Base-by-base conservation (phyloP, 192 early-diverging fungal genomes). In the Mortierella claussenii region DNA sequence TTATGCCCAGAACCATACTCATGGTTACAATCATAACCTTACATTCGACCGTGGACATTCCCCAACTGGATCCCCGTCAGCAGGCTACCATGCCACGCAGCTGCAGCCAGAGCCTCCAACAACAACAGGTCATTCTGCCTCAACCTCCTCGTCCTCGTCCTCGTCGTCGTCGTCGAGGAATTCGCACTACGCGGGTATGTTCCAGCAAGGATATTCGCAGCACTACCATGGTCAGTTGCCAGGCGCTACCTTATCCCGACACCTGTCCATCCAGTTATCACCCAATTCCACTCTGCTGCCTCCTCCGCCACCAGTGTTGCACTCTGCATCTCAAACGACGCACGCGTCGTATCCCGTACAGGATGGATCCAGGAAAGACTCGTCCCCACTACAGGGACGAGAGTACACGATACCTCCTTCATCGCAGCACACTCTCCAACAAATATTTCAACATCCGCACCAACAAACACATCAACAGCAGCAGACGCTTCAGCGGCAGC, bases 231-330 rank as follows among this genome's bases (percentile, higher is more conserved):
- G 73, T 6, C 64, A 67, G 8, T 43, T 67, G 3, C 73, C 73
- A 21, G 73, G 73, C 20, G 58, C 64, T 13, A 76, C 73, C 0
- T 49, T 66, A 12, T 67, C 73, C 11, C 57, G 73, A 43, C 73
- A 76, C 20, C 64, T 76, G 15, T 76, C 73, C 20, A 76, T 76
- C 23, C 73, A 76, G 52, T 64, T 76, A 15, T 51, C 73, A 3
- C 73, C 73, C 28, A 67, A 60, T 27, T 11, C 57, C 30, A 62
- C 52, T 1, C 24, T 76, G 18, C 36, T 76, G 21, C 73, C 73
- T 2, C 73, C 73, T 21, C 64, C 73, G 1, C 73, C 63, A 18
- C 73, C 48, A 43, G 73, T 53, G 12, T 21, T 57, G 5, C 64
- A 76, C 26, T 34, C 63, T 24, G 69, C 48, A 33, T 52, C 59